Evolutionary conservation across 805 yeast species (phyloP).

Genomic region (Lipomyces chichibuensis): DNA sequence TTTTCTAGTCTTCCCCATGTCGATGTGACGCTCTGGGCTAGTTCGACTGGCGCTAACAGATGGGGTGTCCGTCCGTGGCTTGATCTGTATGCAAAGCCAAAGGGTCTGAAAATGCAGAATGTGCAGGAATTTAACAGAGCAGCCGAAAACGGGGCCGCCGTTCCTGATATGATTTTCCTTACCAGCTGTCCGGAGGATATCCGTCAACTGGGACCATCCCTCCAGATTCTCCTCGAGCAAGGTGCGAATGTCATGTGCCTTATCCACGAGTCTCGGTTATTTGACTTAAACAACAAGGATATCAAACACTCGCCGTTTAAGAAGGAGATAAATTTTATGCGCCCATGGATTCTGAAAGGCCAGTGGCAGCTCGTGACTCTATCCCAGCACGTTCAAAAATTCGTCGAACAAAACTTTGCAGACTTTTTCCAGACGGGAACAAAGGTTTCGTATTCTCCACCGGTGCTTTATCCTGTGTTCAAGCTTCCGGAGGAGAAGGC

Average conservation of each 20-base stretch:
- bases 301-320: constrained; percentile 12
- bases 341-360: constrained; percentile 22
- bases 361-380: constrained; percentile 30
- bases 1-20: constrained; percentile 16
- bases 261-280: constrained; percentile 32
- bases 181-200: constrained; percentile 31
- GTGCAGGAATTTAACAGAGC: neutral
- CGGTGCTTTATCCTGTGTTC: constrained; percentile 28
- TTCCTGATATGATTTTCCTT: constrained; percentile 30
- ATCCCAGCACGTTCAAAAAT: constrained; percentile 27
- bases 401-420: constrained; percentile 23
- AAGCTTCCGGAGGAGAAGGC: constrained; percentile 14
- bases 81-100: constrained; percentile 15
- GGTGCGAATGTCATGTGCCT: constrained; percentile 30
- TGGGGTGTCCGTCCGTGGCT: constrained; percentile 31
- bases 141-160: neutral
- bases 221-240: constrained; percentile 8
- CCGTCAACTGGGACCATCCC: neutral
- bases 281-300: constrained; percentile 1
- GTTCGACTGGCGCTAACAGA: constrained; percentile 12
- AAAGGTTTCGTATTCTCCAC: constrained; percentile 15
- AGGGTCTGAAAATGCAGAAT: constrained; percentile 11
- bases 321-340: constrained; percentile 14
- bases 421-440: constrained; percentile 11
- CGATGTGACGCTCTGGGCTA: constrained; percentile 18